A percentile compares a stretch with the other conserved stretches of the same genome.
Conservation (phyloP, 2,329 filamentous ascomycete genomes). For the Keithomyces neogunnii region DNA sequence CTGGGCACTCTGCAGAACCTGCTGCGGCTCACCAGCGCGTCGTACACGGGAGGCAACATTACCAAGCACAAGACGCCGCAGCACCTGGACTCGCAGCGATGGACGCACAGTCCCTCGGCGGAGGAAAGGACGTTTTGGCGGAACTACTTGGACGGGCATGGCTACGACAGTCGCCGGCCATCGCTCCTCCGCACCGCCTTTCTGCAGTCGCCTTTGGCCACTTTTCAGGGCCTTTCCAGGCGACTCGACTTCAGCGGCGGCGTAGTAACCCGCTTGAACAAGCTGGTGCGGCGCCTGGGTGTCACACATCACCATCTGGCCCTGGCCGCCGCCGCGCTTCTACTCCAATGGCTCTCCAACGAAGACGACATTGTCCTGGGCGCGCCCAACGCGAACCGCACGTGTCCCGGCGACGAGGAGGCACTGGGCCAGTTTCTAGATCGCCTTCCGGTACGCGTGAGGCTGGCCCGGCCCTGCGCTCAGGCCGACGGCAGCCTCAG, state of each 20-base stretch:
- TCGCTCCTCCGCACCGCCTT: neutral
- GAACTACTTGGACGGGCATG: neutral
- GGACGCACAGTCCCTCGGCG: neutral
- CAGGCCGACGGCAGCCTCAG: neutral
- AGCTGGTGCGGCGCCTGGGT: neutral
- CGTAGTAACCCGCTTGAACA: neutral
- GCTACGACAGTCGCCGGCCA: neutral
- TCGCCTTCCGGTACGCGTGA: neutral
- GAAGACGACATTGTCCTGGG: constrained; percentile 5
- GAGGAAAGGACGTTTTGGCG: neutral
- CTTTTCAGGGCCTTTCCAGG: neutral
- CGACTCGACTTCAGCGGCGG: neutral
- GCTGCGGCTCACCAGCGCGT: constrained; percentile 1
- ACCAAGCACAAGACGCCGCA: neutral
- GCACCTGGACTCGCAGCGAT: neutral
- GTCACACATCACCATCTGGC: constrained; percentile 7
- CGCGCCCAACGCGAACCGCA: constrained; percentile 3
- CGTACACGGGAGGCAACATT: neutral
- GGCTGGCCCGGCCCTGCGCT: neutral
- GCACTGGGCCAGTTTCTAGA: constrained; percentile 2
- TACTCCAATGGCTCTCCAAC: constrained; percentile 1
- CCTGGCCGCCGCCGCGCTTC: constrained; percentile 1
- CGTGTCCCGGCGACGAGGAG: neutral
- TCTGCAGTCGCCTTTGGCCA: neutral
- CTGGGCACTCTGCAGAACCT: constrained; percentile 6